phyloP scores from a whole-genome alignment of 805 yeast genomes.

The Yamadazyma philogaea region DNA sequence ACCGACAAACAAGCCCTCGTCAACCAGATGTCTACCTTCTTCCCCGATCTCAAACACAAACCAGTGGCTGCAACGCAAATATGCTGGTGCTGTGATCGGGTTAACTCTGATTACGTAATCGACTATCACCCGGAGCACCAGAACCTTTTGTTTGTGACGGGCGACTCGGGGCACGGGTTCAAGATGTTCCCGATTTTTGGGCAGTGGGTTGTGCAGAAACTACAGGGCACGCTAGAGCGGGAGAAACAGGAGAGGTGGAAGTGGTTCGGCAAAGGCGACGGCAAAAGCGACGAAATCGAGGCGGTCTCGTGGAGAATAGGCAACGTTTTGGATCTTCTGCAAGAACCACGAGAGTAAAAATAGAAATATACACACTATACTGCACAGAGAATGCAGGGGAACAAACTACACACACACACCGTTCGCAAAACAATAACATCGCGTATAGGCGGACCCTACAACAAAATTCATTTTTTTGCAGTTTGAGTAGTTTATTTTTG shows the following conservation, averaged over 20 bases:
- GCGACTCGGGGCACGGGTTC: constrained; percentile 41
- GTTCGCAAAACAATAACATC: too few species aligned
- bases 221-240: constrained; percentile 9
- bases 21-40: constrained; percentile 9
- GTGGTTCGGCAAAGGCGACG: constrained; percentile 10
- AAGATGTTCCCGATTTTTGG: constrained; percentile 37
- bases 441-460: too few species aligned
- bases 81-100: constrained; percentile 35
- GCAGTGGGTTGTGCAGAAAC: constrained; percentile 14
- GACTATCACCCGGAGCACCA: constrained; percentile 28
- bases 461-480: too few species aligned
- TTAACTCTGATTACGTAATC: constrained; percentile 31
- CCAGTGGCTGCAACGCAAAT: constrained; percentile 14
- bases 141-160: constrained; percentile 32
- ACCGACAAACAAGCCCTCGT: constrained; percentile 9
- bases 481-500: too few species aligned
- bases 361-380: too few species aligned
- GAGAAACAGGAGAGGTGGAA: constrained; percentile 11
- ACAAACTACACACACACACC: too few species aligned
- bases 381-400: too few species aligned
- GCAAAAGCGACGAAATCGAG: constrained; percentile 5
- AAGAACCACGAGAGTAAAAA: constrained; percentile 3
- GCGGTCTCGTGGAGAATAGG: constrained; percentile 15
- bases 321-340: constrained; percentile 8
- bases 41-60: constrained; percentile 11